Percentiles rank a stretch among this genome's conserved stretches.
These are phyloP conservation scores for Blastobotrys buckinghamii DNA, from an alignment of 1,139 yeast genomes.

Conservation along the genomic window DNA sequence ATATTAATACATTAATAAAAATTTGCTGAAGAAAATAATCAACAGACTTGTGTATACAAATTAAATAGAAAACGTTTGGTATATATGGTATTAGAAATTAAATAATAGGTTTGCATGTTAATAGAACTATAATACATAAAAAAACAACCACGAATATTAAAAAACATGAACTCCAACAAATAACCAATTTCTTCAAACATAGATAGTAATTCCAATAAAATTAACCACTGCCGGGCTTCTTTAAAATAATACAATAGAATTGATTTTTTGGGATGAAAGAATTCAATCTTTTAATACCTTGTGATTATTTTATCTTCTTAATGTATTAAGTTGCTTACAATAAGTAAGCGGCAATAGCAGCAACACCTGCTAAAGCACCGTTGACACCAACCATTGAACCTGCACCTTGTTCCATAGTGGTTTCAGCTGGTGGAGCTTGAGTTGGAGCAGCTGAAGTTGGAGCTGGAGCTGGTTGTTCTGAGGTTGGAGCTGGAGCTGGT, in stretches of 20 bases:
- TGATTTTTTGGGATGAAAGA: too few species aligned
- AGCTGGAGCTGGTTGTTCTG: constrained; percentile 15
- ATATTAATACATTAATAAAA: not conserved
- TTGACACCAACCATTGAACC: not conserved
- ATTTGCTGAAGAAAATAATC: not conserved
- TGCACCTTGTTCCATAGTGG: constrained; percentile 2
- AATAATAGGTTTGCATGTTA: not conserved
- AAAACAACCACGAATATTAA: not conserved
- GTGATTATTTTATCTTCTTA: too few species aligned
- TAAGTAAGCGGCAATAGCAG: constrained; percentile 3
- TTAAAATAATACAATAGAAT: too few species aligned
- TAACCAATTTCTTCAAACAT: too few species aligned
- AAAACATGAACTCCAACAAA: not conserved
- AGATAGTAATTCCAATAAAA: too few species aligned
- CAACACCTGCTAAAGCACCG: constrained; percentile 5
- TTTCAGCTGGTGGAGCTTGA: constrained; percentile 5
- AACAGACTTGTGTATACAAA: not conserved
- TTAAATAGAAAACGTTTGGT: not conserved
- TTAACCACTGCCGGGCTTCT: too few species aligned
- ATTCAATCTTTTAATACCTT: too few species aligned
- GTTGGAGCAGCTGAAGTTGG: constrained; percentile 8
- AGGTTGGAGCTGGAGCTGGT: constrained; percentile 13
- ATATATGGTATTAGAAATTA: too few species aligned
- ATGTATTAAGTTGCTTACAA: not conserved
- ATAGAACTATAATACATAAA: not conserved